Evolutionary conservation across 345 rosid species (phyloP).

Genomic region (Brassica napus): Da-Ae NC_063439.1:2117001-2117500

Average conservation of each 20-base stretch:
- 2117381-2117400: slow-evolving; percentile 52
- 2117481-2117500: slow-evolving; percentile 94
- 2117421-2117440: neutral
- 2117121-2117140: slow-evolving; percentile 73
- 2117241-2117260: no score
- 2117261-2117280: no score
- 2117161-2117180: neutral
- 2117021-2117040: slow-evolving; percentile 36
- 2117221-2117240: no score
- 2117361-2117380: slow-evolving; percentile 74
- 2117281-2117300: neutral
- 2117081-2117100: slow-evolving; percentile 60
- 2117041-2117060: slow-evolving; percentile 44
- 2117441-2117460: slow-evolving; percentile 15
- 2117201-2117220: neutral
- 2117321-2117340: slow-evolving; percentile 62
- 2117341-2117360: slow-evolving; percentile 92
- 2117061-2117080: slow-evolving; percentile 27
- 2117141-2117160: slow-evolving; percentile 50
- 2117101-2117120: slow-evolving; percentile 88
- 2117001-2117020: slow-evolving; percentile 40
- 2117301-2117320: slow-evolving; percentile 48
- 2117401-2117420: neutral
- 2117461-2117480: slow-evolving; percentile 49
- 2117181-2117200: neutral